Percentiles rank a stretch among this genome's conserved stretches.
Evolutionary conservation across 108 stramenopile genomes (phyloP).

Genomic region (Bacterosira constricta): DNA sequence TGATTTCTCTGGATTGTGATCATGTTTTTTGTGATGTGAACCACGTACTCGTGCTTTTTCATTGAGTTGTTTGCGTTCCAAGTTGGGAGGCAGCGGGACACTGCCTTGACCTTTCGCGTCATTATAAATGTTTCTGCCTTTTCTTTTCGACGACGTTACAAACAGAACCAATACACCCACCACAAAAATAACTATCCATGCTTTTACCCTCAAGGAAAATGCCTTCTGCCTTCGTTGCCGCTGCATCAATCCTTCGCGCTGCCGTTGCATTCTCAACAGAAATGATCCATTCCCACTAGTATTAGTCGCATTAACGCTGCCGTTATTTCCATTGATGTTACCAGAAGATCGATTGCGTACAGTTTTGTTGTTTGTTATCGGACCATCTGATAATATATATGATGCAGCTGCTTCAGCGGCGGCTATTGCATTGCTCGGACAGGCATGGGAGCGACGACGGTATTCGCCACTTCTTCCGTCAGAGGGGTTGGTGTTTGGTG

Average conservation of each 20-base stretch:
- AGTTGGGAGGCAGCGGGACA: no score
- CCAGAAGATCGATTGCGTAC: not conserved
- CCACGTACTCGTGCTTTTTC: no score
- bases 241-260: not conserved
- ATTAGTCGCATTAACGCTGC: no score
- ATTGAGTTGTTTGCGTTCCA: no score
- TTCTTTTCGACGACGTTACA: no score
- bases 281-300: not conserved
- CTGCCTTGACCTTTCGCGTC: no score
- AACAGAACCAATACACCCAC: not conserved
- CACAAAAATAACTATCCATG: not conserved
- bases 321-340: no score
- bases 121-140: no score
- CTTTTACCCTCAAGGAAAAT: not conserved
- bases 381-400: not conserved
- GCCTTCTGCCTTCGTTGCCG: not conserved
- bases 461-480: no score
- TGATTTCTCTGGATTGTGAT: not conserved
- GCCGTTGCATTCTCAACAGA: not conserved
- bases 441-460: no score
- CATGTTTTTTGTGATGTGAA: not conserved
- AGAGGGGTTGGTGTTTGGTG: no score
- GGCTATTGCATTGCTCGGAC: no score
- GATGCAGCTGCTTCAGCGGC: slow-evolving; percentile 16
- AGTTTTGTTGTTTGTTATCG: not conserved